Evolutionary conservation across 192 early-diverging fungal species (phyloP).

Genomic region (Backusella circina): DNA sequence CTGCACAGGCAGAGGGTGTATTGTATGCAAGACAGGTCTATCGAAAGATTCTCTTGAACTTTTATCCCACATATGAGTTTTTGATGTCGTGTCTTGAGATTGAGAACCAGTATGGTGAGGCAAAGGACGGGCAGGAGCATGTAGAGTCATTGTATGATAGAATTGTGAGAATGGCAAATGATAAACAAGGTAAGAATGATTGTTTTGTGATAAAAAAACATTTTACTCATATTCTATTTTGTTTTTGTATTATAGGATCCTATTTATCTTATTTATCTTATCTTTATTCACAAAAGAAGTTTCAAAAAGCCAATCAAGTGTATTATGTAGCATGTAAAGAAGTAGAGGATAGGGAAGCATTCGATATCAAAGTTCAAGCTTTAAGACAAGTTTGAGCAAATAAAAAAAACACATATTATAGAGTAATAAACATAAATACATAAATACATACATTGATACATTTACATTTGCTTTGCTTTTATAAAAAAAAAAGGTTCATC

Average conservation of each 20-base stretch:
- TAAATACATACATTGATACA: background rate
- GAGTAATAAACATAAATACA: background rate
- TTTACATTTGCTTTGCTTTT: background rate
- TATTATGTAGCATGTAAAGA: conserved; percentile 55
- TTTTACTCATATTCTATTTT: background rate
- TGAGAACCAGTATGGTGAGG: conserved; percentile 37
- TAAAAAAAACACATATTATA: background rate
- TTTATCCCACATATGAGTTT: conserved; percentile 59
- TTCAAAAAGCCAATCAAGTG: conserved; percentile 45
- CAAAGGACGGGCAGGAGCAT: background rate
- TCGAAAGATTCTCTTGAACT: conserved; percentile 43
- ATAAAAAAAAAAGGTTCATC: too few relatives aligned
- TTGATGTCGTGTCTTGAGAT: conserved; percentile 59
- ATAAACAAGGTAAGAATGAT: conserved; percentile 42
- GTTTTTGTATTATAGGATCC: conserved; percentile 22
- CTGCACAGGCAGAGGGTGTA: conserved; percentile 36
- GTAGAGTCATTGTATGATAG: conserved; percentile 41
- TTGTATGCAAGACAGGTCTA: conserved; percentile 49
- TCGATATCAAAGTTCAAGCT: conserved; percentile 21
- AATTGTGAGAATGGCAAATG: conserved; percentile 35
- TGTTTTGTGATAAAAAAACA: background rate
- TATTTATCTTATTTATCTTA: conserved; percentile 38
- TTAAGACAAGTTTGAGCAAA: background rate
- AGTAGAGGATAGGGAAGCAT: conserved; percentile 51
- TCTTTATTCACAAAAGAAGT: conserved; percentile 43